Evolutionary conservation across 768 basidiomycete species (phyloP), one percentile per base, ranked within the genome.

Genomic region (Hirschioporus abietinus): DNA sequence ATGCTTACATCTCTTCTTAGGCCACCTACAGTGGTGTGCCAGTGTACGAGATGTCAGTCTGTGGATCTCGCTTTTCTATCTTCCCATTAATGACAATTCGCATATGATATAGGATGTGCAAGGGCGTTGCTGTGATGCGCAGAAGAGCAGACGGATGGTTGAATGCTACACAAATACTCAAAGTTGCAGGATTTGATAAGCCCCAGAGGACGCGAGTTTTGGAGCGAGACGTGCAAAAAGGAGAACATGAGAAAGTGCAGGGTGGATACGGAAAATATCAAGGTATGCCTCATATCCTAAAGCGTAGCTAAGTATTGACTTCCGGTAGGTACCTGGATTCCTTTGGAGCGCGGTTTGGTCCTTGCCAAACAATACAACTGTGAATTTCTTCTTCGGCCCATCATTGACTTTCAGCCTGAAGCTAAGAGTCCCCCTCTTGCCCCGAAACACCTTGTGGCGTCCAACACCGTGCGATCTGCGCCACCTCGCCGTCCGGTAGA

Each of bases 211-310:
- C 97, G 67, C 89, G 97, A 65, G 96, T 99, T 18, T 84, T 99
- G 59, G 97, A 99, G 78, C 87, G 97, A 70, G 97, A 99, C 78
- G 90, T 99, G 7, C 97, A 99, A 76, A 99, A 99, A 76, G 97
- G 96, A 27, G 93, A 95, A 72, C 97, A 99, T 77, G 96, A 99
- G 79, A 99, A 99, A 76, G 96, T 99, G 0, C 97, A 99, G 77
- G 97, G 97, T 25, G 97, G 97, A 1, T 99, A 99, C 77, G 97
- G 97, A 71, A 99, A 99, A 79, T 99, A 99, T 75, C 97, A 99
- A 83, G 97, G 97, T 96, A 63, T 69, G 85, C 72, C 42, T 52
- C 12, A n/a, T 64, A 23, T 58, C 20, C 35, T 26, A 58, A 58
- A 12, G 63, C 25, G 3, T 9, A 58, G 25, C n/a, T 36, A 35